Evolutionary conservation across 192 early-diverging fungal species (phyloP).

Genomic region (Radiomyces spectabilis): DNA sequence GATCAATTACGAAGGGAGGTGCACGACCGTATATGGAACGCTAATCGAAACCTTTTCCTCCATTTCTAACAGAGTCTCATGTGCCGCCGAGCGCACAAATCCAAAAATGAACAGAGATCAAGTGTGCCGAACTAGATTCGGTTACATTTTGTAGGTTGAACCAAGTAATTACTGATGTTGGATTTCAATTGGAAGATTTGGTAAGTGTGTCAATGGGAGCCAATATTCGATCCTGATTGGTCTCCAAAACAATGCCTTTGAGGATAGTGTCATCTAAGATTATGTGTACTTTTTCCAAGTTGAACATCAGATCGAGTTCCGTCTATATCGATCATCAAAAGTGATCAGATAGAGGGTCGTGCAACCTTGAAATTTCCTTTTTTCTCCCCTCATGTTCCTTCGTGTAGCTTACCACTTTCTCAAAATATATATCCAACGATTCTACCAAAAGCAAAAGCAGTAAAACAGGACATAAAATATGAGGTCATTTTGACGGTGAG

Average conservation of each 20-base stretch:
- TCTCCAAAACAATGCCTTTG: slow-evolving; percentile 26
- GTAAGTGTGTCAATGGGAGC: slow-evolving; percentile 10
- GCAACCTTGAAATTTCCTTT: background rate
- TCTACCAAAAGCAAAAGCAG: slow-evolving; percentile 8
- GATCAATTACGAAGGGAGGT: too few relatives aligned
- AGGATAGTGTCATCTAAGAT: slow-evolving; percentile 28
- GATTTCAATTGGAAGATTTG: background rate
- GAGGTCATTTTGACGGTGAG: background rate
- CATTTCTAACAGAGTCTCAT: background rate
- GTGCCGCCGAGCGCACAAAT: too few relatives aligned
- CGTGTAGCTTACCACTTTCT: slow-evolving; percentile 25
- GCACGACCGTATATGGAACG: too few relatives aligned
- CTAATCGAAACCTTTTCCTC: background rate
- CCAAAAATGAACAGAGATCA: too few relatives aligned
- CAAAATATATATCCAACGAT: slow-evolving; percentile 28
- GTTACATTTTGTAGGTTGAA: background rate
- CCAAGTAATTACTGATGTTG: too few relatives aligned
- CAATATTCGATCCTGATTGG: slow-evolving; percentile 24
- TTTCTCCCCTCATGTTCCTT: background rate
- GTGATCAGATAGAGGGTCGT: background rate
- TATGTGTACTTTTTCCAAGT: slow-evolving; percentile 32
- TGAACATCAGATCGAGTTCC: slow-evolving; percentile 34
- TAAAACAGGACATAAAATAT: background rate
- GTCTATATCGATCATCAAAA: slow-evolving; percentile 23
- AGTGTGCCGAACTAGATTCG: background rate